Evolutionary conservation across 1,284 basidiomycete genomes (phyloP).

Genomic region (Moesziomyces sp.): DNA sequence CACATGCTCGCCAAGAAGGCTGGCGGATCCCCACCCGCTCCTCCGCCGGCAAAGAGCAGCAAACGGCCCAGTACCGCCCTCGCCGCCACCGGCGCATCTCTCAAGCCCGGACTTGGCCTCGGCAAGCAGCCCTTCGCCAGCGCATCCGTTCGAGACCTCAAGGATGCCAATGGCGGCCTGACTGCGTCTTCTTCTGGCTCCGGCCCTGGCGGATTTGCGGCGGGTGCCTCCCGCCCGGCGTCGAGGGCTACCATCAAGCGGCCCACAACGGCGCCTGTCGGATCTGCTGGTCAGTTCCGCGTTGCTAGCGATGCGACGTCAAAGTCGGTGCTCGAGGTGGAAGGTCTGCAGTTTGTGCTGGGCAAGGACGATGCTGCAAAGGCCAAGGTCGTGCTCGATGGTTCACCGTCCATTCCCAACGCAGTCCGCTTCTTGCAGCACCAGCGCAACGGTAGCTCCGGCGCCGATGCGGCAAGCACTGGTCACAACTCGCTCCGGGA

Average conservation of each 20-base stretch:
- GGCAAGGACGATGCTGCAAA: constrained; percentile 22
- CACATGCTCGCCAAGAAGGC: constrained; percentile 10
- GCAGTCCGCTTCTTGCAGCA: constrained; percentile 39
- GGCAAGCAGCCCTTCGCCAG: constrained; percentile 8
- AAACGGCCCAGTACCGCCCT: constrained; percentile 20
- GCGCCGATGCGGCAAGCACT: not conserved
- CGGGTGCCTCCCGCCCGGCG: constrained; percentile 14
- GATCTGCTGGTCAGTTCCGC: constrained; percentile 26
- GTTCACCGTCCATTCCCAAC: constrained; percentile 39
- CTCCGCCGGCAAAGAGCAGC: not conserved
- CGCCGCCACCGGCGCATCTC: constrained; percentile 1
- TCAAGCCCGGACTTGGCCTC: constrained; percentile 1
- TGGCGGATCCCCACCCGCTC: not conserved
- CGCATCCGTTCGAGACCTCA: constrained; percentile 21
- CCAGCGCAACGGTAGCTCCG: constrained; percentile 8
- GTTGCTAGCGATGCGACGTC: constrained; percentile 6
- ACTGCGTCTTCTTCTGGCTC: constrained; percentile 1
- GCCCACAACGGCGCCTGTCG: constrained; percentile 39
- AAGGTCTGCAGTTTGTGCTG: constrained; percentile 42
- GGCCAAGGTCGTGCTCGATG: constrained; percentile 5
- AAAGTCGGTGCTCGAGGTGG: constrained; percentile 36
- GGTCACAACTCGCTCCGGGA: constrained; percentile 13
- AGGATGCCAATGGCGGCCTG: constrained; percentile 1
- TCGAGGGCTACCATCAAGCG: constrained; percentile 45
- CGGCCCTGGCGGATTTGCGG: not conserved